phyloP scores from a whole-genome alignment of 163 green algal genomes.

The Trebouxiophyceae sp. region DNA sequence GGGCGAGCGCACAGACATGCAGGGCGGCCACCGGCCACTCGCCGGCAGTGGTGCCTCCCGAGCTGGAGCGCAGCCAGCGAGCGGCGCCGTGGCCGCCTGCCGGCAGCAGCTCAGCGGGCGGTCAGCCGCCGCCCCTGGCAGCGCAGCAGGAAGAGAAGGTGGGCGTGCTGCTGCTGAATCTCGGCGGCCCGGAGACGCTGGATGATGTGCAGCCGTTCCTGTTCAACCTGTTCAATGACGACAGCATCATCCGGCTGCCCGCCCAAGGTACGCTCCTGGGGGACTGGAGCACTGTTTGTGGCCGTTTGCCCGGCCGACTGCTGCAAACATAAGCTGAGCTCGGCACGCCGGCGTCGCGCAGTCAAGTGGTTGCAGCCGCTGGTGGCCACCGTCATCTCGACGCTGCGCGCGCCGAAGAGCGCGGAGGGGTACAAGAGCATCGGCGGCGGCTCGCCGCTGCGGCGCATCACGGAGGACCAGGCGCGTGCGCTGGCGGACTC shows the following conservation, averaged over 20 bases:
- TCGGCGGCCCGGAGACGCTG: constrained; percentile 92
- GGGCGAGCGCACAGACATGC: no score
- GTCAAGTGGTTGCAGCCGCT: constrained; percentile 75
- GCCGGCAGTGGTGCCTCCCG: neutral
- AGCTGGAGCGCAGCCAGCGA: neutral
- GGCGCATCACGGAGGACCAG: constrained; percentile 92
- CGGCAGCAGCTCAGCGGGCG: neutral
- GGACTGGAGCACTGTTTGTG: no score
- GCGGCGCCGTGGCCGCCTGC: neutral
- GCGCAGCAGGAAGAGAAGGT: constrained; percentile 30
- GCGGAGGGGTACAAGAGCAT: constrained; percentile 89
- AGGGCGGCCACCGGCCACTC: no score
- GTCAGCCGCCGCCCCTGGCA: neutral
- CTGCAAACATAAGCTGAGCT: no score
- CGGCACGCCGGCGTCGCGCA: no score
- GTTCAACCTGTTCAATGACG: constrained; percentile 98
- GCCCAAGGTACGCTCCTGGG: constrained; percentile 14
- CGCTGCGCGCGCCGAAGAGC: constrained; percentile 75
- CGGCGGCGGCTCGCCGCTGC: constrained; percentile 87
- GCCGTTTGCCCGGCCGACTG: no score
- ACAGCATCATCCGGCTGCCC: constrained; percentile 87
- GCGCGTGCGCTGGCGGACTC: constrained; percentile 49
- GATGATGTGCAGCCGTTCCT: constrained; percentile 97
- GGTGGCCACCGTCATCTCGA: constrained; percentile 81
- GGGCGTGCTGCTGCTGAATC: constrained; percentile 95